phyloP scores from a whole-genome alignment of 176 grass and related monocot species.

The Tillandsia leiboldiana region DNA sequence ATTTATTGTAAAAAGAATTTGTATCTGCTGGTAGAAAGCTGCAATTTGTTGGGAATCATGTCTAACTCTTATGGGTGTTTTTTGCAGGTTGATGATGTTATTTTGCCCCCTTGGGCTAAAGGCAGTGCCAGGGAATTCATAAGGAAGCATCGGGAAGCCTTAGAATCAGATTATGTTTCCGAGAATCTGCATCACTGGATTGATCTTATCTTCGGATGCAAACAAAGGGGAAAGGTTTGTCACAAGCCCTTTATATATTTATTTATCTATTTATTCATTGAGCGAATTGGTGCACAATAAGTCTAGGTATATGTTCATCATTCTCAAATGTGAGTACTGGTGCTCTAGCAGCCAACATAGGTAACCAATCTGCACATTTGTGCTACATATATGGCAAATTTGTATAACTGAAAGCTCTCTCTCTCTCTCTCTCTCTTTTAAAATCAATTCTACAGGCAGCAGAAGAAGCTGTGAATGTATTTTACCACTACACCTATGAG shows the following conservation, averaged over 20 bases:
- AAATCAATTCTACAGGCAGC: slow-evolving; percentile 52
- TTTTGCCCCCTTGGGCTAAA: slow-evolving; percentile 93
- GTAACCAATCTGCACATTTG: background rate
- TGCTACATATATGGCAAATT: background rate
- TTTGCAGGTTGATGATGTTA: slow-evolving; percentile 73
- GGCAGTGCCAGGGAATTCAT: slow-evolving; percentile 90
- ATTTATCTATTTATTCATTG: background rate
- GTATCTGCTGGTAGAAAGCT: background rate
- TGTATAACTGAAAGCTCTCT: background rate
- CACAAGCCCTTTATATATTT: background rate
- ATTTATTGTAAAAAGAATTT: background rate
- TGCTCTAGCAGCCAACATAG: no score
- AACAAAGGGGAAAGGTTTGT: slow-evolving; percentile 89
- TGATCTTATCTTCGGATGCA: slow-evolving; percentile 96
- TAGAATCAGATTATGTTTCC: slow-evolving; percentile 95
- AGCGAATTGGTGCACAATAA: background rate
- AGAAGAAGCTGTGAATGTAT: slow-evolving; percentile 96
- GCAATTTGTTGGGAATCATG: background rate
- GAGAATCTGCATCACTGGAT: slow-evolving; percentile 99
- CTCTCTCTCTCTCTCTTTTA: background rate
- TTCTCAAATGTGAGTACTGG: background rate
- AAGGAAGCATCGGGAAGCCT: slow-evolving; percentile 85
- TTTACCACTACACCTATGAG: slow-evolving; percentile 99
- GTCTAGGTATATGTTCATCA: background rate
- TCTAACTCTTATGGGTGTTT: slow-evolving; percentile 12